These are phyloP conservation scores for Kazachstania bromeliacearum DNA, from an alignment of 805 yeast species.

Conservation along the genomic window DNA sequence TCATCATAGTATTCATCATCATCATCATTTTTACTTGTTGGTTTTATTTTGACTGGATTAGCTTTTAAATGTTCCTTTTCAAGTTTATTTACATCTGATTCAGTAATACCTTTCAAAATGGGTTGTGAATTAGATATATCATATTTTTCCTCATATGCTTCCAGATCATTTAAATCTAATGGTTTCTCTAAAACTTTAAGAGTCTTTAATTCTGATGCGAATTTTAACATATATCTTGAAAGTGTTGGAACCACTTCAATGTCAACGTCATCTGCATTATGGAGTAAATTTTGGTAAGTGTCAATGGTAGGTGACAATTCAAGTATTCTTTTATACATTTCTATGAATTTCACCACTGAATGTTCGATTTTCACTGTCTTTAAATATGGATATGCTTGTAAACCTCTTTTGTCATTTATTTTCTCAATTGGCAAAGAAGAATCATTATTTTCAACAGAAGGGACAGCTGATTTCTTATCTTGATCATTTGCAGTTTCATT, in stretches of 20 bases:
- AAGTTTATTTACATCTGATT: slow-evolving; percentile 13
- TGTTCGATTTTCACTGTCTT: slow-evolving; percentile 38
- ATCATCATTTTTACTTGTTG: slow-evolving; percentile 7
- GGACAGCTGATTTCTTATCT: background rate
- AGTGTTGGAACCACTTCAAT: slow-evolving; percentile 42
- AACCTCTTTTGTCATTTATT: background rate
- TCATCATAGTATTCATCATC: background rate
- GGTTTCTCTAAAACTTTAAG: slow-evolving; percentile 40
- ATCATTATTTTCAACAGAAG: background rate
- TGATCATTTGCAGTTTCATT: background rate
- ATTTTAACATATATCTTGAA: slow-evolving; percentile 42
- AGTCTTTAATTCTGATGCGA: slow-evolving; percentile 54
- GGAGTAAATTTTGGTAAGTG: slow-evolving; percentile 31
- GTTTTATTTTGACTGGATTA: slow-evolving; percentile 8
- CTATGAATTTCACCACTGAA: slow-evolving; percentile 44
- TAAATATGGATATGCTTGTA: slow-evolving; percentile 10
- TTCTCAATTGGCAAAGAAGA: background rate
- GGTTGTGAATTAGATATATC: slow-evolving; percentile 12
- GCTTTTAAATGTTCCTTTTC: slow-evolving; percentile 4
- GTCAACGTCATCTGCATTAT: slow-evolving; percentile 25
- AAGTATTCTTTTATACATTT: slow-evolving; percentile 40
- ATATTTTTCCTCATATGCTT: slow-evolving; percentile 31
- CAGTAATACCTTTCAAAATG: slow-evolving; percentile 12
- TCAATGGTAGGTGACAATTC: slow-evolving; percentile 47
- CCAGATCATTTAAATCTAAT: slow-evolving; percentile 47